phyloP scores from a whole-genome alignment of 768 basidiomycete species.

The Russula virescens region DNA sequence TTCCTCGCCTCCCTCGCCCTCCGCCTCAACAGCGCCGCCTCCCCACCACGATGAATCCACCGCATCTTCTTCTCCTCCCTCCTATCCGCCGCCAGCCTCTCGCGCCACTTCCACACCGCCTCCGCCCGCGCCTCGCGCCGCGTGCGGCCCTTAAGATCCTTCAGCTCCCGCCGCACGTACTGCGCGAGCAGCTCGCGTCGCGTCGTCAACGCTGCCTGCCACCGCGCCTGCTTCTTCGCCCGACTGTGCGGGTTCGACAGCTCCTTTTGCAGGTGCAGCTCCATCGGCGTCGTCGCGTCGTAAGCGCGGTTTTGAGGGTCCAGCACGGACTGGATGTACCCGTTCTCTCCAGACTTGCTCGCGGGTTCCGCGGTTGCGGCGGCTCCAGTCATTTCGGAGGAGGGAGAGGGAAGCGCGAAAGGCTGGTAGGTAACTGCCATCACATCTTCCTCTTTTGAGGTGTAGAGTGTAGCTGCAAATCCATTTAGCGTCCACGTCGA shows the following conservation, averaged over 20 bases:
- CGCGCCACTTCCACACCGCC: conserved; percentile 68
- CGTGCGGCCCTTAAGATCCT: conserved; percentile 54
- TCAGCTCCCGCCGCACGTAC: conserved; percentile 43
- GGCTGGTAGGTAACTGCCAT: conserved; percentile 65
- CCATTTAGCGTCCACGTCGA: conserved; percentile 12
- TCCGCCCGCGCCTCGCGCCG: conserved; percentile 62
- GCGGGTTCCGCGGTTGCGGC: conserved; percentile 29
- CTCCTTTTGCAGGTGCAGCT: conserved; percentile 59
- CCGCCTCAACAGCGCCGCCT: conserved; percentile 27
- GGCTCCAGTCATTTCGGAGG: conserved; percentile 25
- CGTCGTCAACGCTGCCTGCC: conserved; percentile 51
- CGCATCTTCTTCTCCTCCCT: conserved; percentile 57
- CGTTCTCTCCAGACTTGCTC: conserved; percentile 48
- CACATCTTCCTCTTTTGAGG: conserved; percentile 58
- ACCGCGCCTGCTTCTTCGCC: conserved; percentile 74
- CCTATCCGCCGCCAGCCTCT: conserved; percentile 50
- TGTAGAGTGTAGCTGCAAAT: conserved; percentile 50
- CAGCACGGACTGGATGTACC: conserved; percentile 48
- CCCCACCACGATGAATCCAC: conserved; percentile 37
- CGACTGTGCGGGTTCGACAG: conserved; percentile 78
- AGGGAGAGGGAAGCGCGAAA: conserved; percentile 43
- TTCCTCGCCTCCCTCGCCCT: conserved; percentile 29
- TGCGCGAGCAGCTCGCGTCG: conserved; percentile 47
- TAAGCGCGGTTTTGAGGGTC: conserved; percentile 40
- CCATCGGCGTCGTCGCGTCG: conserved; percentile 53